These are phyloP conservation scores for Tylopilus sp. DNA, from an alignment of 1,284 basidiomycete genomes.

Conservation along the genomic window DNA sequence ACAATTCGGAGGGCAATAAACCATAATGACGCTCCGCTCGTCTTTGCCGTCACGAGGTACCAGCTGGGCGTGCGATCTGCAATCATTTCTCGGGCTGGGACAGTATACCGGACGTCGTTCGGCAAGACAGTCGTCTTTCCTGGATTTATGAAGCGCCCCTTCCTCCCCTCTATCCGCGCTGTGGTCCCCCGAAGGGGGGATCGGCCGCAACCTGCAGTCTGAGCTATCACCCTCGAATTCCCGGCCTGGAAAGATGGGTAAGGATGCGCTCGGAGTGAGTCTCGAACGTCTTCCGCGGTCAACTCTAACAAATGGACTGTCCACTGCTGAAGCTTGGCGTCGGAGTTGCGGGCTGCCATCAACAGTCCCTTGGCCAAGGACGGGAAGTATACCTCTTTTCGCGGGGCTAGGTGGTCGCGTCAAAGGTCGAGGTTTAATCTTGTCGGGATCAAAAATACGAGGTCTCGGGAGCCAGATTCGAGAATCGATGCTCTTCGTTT, in stretches of 20 bases:
- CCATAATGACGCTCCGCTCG: conserved; percentile 14
- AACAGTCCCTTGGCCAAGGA: not conserved
- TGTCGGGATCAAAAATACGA: conserved; percentile 28
- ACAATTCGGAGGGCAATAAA: conserved; percentile 26
- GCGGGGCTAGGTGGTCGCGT: conserved; percentile 24
- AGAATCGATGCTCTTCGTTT: conserved; percentile 18
- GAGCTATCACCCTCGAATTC: conserved; percentile 1
- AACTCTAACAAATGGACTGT: conserved; percentile 20
- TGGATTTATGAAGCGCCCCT: not conserved
- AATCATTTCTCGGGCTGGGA: conserved; percentile 4
- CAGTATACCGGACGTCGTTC: not conserved
- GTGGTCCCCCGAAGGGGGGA: not conserved
- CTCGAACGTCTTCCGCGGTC: conserved; percentile 23
- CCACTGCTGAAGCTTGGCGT: not conserved
- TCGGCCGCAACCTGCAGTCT: not conserved
- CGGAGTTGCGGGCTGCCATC: not conserved
- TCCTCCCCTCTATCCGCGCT: conserved; percentile 2
- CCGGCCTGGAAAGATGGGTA: conserved; percentile 17
- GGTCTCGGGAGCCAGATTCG: conserved; percentile 30
- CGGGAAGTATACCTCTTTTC: conserved; percentile 6
- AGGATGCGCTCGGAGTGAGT: conserved; percentile 22
- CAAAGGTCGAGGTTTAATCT: conserved; percentile 22
- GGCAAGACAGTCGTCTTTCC: not conserved
- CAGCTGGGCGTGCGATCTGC: conserved; percentile 27
- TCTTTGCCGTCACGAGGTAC: conserved; percentile 15